Base-by-base conservation (phyloP, 1,284 basidiomycete genomes). In the Rhodotorula sp. region DNA sequence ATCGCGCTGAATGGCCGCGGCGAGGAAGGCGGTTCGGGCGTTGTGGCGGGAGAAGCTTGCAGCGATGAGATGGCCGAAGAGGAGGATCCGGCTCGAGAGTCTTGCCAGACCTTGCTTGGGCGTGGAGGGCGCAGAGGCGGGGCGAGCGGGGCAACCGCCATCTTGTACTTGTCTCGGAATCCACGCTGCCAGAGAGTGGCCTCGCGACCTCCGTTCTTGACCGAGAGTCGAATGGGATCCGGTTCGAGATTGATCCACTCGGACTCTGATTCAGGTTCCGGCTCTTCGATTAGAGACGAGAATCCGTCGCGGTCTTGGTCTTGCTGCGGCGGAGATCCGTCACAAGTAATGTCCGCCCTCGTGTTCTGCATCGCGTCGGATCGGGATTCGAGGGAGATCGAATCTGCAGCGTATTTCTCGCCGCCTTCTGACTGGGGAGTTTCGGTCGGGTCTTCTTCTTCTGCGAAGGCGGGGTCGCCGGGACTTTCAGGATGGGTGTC, bases 241-340 rank as follows among this genome's bases (percentile, higher is more conserved):
- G n/a, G n/a, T 45, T 78, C 79, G 59, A 80, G 70, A 64, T 79
- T 70, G 53, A 80, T 80, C 79, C 79, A 80, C 24, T 80, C 79
- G 5, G 51, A 49, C 33, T 72, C 73, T 2, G 60, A 49, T 2
- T n/a, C 22, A 44, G 66, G 37, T 12, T 42, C 37, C 2, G 37
- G 37, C 37, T 42, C 37, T 42, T 42, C 37, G 37, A 42, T 10
- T 12, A 42, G 37, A 42, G 37, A 42, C 37, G 37, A 42, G 37
- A 42, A 42, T 12, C 37, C 37, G 37, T 42, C 37, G 37, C 37
- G 37, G 37, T 42, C 37, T 42, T 42, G 37, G 37, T 42, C 37
- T 42, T 42, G 10, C 37, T 42, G 37, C 37, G 37, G 37, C 37
- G 37, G 37, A 42, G 37, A 42, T 42, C 8, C 37, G 37, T 42